These are phyloP conservation scores for Alloteropsis semialata DNA, from an alignment of 176 grass and related monocot genomes.

Conservation along the genomic window DNA sequence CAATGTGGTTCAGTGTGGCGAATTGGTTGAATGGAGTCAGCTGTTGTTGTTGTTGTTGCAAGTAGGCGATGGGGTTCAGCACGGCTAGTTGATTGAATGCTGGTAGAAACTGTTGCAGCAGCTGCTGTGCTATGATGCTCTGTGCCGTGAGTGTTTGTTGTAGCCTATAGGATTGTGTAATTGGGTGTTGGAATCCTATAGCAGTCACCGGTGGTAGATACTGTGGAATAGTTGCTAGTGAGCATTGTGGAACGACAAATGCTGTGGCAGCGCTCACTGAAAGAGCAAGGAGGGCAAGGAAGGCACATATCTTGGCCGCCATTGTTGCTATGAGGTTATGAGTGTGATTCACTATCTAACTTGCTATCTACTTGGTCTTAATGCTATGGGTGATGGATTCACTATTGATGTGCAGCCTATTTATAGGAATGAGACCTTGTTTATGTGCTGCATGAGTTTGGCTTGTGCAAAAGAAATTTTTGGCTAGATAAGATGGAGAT, in stretches of 20 bases:
- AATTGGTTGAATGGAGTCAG: background rate
- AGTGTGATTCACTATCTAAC: too few relatives aligned
- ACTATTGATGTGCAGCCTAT: background rate
- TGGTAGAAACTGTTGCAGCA: too few relatives aligned
- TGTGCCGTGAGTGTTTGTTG: background rate
- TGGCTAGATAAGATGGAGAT: too few relatives aligned
- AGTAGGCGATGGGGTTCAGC: background rate
- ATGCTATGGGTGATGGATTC: background rate
- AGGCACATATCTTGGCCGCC: background rate
- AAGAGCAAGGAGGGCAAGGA: background rate
- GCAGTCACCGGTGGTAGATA: background rate
- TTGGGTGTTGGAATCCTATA: background rate
- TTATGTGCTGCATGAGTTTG: too few relatives aligned
- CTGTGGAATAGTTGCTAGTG: background rate
- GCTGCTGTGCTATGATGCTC: too few relatives aligned
- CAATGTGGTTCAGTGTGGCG: background rate
- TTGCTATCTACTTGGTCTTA: background rate
- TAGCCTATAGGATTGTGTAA: background rate
- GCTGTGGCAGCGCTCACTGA: background rate
- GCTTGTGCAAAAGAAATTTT: too few relatives aligned
- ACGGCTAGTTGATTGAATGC: background rate
- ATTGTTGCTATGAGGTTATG: background rate
- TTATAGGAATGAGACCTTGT: background rate
- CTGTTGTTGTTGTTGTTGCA: background rate
- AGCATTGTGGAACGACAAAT: background rate